Evolutionary conservation across 768 basidiomycete genomes (phyloP).

Genomic region (Kockovaella imperatae): DNA sequence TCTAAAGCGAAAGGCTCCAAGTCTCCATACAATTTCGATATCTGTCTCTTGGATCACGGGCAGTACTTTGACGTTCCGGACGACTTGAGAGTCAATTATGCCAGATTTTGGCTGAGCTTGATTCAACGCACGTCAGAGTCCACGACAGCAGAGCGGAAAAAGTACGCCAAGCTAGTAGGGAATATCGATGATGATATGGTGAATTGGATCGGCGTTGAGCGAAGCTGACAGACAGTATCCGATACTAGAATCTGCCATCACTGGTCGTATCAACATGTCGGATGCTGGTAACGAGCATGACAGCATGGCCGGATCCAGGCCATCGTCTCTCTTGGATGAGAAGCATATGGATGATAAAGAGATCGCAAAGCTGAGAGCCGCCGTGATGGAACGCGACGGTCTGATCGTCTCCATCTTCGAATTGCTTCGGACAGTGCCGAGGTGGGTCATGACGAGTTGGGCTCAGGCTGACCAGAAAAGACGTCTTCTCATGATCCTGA

Average conservation of each 20-base stretch:
- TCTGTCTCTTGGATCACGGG: slow-evolving; percentile 85
- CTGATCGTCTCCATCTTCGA: slow-evolving; percentile 77
- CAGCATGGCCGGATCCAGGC: neutral
- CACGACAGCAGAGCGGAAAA: slow-evolving; percentile 61
- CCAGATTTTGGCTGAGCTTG: slow-evolving; percentile 68
- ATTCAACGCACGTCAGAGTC: slow-evolving; percentile 63
- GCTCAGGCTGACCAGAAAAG: slow-evolving; percentile 52
- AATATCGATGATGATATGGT: slow-evolving; percentile 84
- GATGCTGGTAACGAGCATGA: slow-evolving; percentile 10
- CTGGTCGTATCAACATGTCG: slow-evolving; percentile 62
- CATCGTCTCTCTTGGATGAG: slow-evolving; percentile 27
- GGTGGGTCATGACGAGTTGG: slow-evolving; percentile 50
- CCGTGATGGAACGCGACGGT: slow-evolving; percentile 75
- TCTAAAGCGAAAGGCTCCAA: slow-evolving; percentile 56
- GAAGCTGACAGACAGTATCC: slow-evolving; percentile 59
- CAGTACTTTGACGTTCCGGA: slow-evolving; percentile 75
- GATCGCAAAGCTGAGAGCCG: slow-evolving; percentile 69
- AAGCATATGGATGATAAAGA: slow-evolving; percentile 56
- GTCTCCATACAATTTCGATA: slow-evolving; percentile 91
- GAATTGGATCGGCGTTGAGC: slow-evolving; percentile 28
- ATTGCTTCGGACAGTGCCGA: slow-evolving; percentile 74
- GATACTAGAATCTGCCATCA: slow-evolving; percentile 88
- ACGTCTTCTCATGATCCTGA: slow-evolving; percentile 49
- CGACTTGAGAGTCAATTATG: slow-evolving; percentile 67
- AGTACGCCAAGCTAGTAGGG: slow-evolving; percentile 83